Base-by-base conservation (phyloP, 2,329 filamentous ascomycete species). In the Ophiocordyceps unilateralis region DNA sequence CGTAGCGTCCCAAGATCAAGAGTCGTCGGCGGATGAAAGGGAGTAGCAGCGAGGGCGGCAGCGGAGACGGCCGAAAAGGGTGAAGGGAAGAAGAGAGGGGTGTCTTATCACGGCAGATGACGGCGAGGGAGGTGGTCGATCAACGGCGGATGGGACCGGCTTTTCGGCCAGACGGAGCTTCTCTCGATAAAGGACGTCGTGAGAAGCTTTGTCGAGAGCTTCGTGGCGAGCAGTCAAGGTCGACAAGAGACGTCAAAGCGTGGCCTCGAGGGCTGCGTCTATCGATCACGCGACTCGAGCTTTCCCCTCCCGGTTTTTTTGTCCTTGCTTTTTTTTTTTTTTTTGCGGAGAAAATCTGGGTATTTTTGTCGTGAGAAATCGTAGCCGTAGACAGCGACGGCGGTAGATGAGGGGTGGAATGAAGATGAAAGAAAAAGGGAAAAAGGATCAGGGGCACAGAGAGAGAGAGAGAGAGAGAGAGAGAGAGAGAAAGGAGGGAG, bases 171-270 rank as follows among this genome's bases (percentile, higher is more conserved):
- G 21, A 32, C 5, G 5, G 5, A 9, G 20, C 20, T 22, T n/a
- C 15, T 39, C 37, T 22, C 11, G 20, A n/a, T n/a, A n/a, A 24
- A n/a, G 20, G 12, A 5, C 20, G 21, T 36, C 40, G 11, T 10
- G 7, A 24, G 28, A 20, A 42, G 21, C 20, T 26, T 10, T 26
- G 8, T 5, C n/a, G 34, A 20, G 34, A 20, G 32, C 37, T 14
- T n/a, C n/a, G 44, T 37, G 26, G 39, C 34, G 23, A 40, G 21
- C 43, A 38, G 44, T 44, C 37, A 36, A 19, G 14, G 34, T 21
- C 22, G 21, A 19, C 14, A 15, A 30, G 48, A 47, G 45, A 48
- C 46, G 47, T 45, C 43, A 40, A 39, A 45, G 43, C 45, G 47
- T 45, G 41, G 41, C 40, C 46, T 44, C 41, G 37, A 41, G 40